These are phyloP conservation scores for Aspergillus costaricaensis DNA, from an alignment of 2,329 filamentous ascomycete species.

Conservation along the genomic window DNA sequence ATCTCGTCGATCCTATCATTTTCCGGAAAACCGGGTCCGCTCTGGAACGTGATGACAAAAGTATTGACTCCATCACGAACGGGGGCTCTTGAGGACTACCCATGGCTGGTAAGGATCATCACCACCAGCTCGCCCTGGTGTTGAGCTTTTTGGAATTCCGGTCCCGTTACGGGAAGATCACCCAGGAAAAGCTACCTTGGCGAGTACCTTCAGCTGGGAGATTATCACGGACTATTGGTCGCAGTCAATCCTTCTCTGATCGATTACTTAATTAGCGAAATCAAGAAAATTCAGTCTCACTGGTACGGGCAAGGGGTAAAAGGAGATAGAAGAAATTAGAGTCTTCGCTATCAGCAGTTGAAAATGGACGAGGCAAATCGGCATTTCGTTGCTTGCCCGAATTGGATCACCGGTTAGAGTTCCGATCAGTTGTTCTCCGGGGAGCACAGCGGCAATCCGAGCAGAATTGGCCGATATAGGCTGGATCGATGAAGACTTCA, in stretches of 20 bases:
- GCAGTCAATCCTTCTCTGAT: background rate
- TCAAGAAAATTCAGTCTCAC: background rate
- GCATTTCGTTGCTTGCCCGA: background rate
- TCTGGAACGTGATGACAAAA: constrained; percentile 1
- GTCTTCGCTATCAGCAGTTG: too few species aligned
- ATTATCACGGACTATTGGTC: background rate
- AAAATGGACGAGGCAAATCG: background rate
- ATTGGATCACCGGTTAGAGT: background rate
- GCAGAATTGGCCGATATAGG: background rate
- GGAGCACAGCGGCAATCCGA: background rate
- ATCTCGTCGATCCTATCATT: background rate
- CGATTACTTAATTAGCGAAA: background rate
- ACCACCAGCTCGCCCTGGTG: background rate
- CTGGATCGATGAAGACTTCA: background rate
- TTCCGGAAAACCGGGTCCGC: background rate
- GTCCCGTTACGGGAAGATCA: background rate
- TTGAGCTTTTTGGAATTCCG: background rate
- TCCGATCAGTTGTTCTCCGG: background rate
- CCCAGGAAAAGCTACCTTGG: background rate
- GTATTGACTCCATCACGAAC: background rate
- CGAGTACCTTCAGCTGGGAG: background rate
- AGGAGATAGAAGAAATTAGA: too few species aligned
- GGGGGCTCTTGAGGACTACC: background rate
- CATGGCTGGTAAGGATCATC: background rate
- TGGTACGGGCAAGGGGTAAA: background rate